These are phyloP conservation scores for Epichloe gansuensis DNA, from an alignment of 2,329 filamentous ascomycete species.

Conservation along the genomic window DNA sequence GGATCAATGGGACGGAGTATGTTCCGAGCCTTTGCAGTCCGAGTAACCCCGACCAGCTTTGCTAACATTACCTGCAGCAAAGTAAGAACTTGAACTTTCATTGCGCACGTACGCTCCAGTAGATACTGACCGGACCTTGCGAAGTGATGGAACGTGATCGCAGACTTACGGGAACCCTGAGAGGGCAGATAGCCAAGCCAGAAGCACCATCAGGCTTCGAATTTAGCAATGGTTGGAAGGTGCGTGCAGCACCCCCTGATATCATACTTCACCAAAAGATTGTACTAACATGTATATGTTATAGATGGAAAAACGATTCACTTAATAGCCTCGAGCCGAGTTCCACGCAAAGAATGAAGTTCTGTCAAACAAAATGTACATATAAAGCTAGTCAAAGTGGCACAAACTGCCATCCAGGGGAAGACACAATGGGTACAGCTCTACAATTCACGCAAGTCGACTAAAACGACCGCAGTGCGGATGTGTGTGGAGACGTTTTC, in stretches of 20 bases:
- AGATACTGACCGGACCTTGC: neutral
- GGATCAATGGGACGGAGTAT: conserved; percentile 51
- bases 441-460: neutral
- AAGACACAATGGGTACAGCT: neutral
- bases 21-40: conserved; percentile 10
- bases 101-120: conserved; percentile 2
- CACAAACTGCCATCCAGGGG: neutral
- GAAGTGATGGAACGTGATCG: conserved; percentile 54
- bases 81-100: conserved; percentile 26
- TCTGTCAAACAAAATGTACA: conserved; percentile 7
- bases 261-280: neutral
- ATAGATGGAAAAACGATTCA: conserved; percentile 41
- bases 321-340: conserved; percentile 18
- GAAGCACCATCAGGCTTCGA: conserved; percentile 47
- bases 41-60: neutral
- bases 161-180: conserved; percentile 44
- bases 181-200: conserved; percentile 44
- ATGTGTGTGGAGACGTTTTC: neutral
- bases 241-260: conserved; percentile 19
- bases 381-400: conserved; percentile 3
- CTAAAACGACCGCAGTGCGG: neutral
- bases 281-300: conserved; percentile 1
- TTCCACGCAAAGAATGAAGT: conserved; percentile 1
- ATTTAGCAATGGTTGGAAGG: conserved; percentile 51
- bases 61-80: conserved; percentile 34